phyloP scores from a whole-genome alignment of 2,329 filamentous ascomycete genomes.

The Pezicula rhizophila region DNA sequence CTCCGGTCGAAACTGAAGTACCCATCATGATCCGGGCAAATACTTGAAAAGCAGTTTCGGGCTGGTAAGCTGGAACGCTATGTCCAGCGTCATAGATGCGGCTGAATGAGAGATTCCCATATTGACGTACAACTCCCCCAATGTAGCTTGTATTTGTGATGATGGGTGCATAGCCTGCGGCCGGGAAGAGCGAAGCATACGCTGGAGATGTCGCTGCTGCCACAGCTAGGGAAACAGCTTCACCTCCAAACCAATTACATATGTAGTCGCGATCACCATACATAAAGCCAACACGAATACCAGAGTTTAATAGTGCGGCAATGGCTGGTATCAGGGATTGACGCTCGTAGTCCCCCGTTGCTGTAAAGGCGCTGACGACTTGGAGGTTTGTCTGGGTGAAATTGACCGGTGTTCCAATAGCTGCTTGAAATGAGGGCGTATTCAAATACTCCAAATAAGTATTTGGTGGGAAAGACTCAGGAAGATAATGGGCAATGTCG shows the following conservation, averaged over 20 bases:
- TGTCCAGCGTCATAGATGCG: conserved; percentile 63
- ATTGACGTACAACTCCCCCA: conserved; percentile 69
- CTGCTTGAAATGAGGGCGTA: conserved; percentile 49
- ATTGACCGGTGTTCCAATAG: conserved; percentile 58
- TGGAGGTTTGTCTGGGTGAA: conserved; percentile 44
- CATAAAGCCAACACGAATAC: conserved; percentile 64
- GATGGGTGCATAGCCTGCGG: conserved; percentile 67
- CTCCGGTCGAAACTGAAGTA: conserved; percentile 43
- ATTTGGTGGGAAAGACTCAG: conserved; percentile 56
- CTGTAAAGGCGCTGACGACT: conserved; percentile 40
- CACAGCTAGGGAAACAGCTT: conserved; percentile 62
- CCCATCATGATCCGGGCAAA: conserved; percentile 54
- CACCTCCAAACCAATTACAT: conserved; percentile 68
- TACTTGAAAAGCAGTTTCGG: conserved; percentile 46
- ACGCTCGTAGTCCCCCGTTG: conserved; percentile 57
- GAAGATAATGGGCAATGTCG: conserved; percentile 28
- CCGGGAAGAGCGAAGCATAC: conserved; percentile 50
- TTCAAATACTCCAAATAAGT: conserved; percentile 63
- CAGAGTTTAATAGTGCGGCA: conserved; percentile 52
- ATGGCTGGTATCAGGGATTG: conserved; percentile 54
- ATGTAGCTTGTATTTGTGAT: conserved; percentile 61
- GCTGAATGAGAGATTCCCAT: conserved; percentile 66
- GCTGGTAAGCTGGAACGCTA: conserved; percentile 52
- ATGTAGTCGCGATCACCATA: conserved; percentile 62
- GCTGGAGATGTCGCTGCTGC: conserved; percentile 39